Evolutionary conservation across 768 basidiomycete genomes (phyloP).

Genomic region (Lactarius indigo): DNA sequence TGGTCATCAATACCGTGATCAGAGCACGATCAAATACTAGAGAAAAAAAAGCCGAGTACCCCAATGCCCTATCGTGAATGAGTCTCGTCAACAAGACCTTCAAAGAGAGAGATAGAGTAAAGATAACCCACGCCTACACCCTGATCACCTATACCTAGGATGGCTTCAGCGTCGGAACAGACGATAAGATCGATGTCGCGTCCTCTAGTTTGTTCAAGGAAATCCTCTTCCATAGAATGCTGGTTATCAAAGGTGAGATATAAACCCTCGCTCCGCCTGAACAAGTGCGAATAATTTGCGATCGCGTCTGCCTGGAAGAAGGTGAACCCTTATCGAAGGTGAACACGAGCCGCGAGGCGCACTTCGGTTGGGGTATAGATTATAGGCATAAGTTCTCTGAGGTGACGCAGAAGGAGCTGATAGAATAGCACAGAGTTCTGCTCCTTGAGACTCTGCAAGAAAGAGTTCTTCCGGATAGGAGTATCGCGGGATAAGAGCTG

Average conservation of each 20-base stretch:
- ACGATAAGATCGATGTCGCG: constrained; percentile 74
- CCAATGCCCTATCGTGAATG: constrained; percentile 35
- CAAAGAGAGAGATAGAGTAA: neutral
- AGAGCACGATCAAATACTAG: neutral
- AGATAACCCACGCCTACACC: constrained; percentile 61
- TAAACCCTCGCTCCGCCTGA: constrained; percentile 73
- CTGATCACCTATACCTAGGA: constrained; percentile 73
- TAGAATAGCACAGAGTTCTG: constrained; percentile 86
- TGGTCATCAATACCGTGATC: constrained; percentile 28
- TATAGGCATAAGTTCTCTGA: constrained; percentile 54
- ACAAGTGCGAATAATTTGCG: constrained; percentile 78
- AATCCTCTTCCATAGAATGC: constrained; percentile 73
- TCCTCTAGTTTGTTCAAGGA: constrained; percentile 61
- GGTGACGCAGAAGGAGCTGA: constrained; percentile 44
- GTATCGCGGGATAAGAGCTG: constrained; percentile 45
- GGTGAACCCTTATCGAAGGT: neutral
- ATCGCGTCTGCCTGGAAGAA: constrained; percentile 69
- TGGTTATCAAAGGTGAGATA: constrained; percentile 60
- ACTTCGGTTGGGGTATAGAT: constrained; percentile 85
- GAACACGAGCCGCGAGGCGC: constrained; percentile 20
- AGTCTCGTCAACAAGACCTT: neutral
- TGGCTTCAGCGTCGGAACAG: constrained; percentile 81
- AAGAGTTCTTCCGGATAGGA: constrained; percentile 64
- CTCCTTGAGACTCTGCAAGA: constrained; percentile 69
- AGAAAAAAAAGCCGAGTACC: constrained; percentile 24